Conservation (phyloP, 2,329 filamentous ascomycete species). For the Beauveria scarabaeidicola region DNA sequence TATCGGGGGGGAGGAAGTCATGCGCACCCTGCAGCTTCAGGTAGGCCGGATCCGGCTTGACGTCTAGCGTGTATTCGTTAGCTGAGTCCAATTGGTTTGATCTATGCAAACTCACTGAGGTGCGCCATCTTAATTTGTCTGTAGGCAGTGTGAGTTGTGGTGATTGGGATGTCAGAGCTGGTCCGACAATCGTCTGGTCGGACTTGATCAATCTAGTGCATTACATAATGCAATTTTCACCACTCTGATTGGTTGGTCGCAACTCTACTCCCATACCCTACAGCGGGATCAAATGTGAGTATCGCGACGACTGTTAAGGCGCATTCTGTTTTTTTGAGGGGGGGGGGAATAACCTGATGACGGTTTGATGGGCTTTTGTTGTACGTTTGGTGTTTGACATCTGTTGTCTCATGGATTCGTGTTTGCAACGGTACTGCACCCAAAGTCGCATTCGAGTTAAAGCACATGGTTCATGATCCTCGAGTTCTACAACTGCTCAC, state of each 20-base stretch:
- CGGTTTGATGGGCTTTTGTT: no score
- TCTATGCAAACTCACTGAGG: slow-evolving; percentile 23
- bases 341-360: no score
- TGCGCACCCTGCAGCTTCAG: slow-evolving; percentile 32
- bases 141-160: slow-evolving; percentile 17
- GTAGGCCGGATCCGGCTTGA: slow-evolving; percentile 34
- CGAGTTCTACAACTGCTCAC: no score
- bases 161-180: slow-evolving; percentile 18
- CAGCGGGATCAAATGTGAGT: not conserved
- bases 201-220: not conserved
- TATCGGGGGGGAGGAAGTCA: slow-evolving; percentile 16
- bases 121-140: slow-evolving; percentile 29
- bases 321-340: no score
- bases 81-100: slow-evolving; percentile 12
- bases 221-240: slow-evolving; percentile 14
- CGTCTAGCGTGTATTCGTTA: slow-evolving; percentile 24
- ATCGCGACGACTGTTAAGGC: not conserved
- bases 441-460: accelerated
- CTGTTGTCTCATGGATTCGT: no score
- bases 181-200: slow-evolving; percentile 15
- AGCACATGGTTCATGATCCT: no score
- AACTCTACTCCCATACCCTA: not conserved
- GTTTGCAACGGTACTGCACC: no score
- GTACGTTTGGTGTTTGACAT: no score
- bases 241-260: not conserved